These are phyloP conservation scores for Hylodesmum podocarpum DNA, from an alignment of 306 rosid genomes.

Conservation along the genomic window DNA sequence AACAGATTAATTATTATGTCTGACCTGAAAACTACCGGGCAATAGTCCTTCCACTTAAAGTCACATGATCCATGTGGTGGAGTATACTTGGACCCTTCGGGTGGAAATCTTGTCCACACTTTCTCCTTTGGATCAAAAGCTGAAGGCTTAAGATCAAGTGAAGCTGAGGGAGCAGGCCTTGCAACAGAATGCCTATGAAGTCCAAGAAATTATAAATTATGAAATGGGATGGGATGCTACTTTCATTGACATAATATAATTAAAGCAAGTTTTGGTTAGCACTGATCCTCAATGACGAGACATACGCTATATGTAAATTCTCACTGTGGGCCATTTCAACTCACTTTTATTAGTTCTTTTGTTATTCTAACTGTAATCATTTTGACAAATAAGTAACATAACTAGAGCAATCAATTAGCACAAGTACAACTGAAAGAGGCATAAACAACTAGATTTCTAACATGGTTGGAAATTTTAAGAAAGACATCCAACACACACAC, in stretches of 20 bases:
- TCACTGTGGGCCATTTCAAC: background rate
- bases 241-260: background rate
- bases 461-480: background rate
- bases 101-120: constrained; percentile 90
- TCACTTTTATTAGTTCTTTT: background rate
- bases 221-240: background rate
- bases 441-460: background rate
- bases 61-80: constrained; percentile 91
- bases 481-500: background rate
- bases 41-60: constrained; percentile 94
- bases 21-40: constrained; percentile 93
- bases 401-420: background rate
- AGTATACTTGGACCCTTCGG: constrained; percentile 88
- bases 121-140: constrained; percentile 94
- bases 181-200: constrained; percentile 83
- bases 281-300: background rate
- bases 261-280: background rate
- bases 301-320: background rate
- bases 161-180: constrained; percentile 84
- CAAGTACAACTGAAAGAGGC: background rate
- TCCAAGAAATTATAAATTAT: constrained; percentile 18
- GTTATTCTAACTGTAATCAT: background rate
- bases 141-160: constrained; percentile 83
- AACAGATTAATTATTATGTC: background rate
- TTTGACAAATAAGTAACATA: background rate